Conservation (phyloP, 176 grass and related monocot genomes). For the Poa pratensis region DNA sequence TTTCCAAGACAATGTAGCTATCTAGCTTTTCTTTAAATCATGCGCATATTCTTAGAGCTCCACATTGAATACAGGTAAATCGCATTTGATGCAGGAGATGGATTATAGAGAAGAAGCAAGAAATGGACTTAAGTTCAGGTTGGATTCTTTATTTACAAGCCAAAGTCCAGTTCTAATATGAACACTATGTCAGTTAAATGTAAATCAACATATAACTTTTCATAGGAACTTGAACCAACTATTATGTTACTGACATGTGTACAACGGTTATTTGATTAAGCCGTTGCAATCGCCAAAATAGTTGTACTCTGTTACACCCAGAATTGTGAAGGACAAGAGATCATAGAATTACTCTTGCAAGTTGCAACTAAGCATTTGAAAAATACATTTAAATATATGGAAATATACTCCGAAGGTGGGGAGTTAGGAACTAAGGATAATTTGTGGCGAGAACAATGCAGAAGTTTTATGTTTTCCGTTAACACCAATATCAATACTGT, state of each 20-base stretch:
- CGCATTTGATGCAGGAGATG: conserved; percentile 99
- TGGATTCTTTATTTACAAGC: conserved; percentile 39
- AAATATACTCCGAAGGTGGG: background rate
- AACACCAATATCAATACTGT: background rate
- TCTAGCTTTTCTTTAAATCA: conserved; percentile 30
- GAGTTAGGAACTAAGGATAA: background rate
- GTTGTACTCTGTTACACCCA: background rate
- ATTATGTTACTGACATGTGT: background rate
- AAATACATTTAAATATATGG: background rate
- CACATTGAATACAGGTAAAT: conserved; percentile 99
- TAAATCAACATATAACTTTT: background rate
- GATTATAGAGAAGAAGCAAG: conserved; percentile 96
- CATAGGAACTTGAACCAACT: background rate
- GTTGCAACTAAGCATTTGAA: background rate
- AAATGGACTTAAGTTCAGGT: conserved; percentile 96
- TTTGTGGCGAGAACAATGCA: background rate
- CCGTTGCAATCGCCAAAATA: too few species aligned
- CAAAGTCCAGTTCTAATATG: conserved; percentile 37
- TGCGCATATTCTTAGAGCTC: conserved; percentile 82
- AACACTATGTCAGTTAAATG: background rate
- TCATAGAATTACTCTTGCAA: conserved; percentile 8
- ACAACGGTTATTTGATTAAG: background rate
- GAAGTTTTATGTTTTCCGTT: background rate
- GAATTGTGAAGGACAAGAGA: background rate
- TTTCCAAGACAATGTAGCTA: background rate